A percentile compares a stretch with the other conserved stretches of the same genome.
phyloP scores from a whole-genome alignment of 2,329 filamentous ascomycete species.

The Phialemonium atrogriseum region DNA sequence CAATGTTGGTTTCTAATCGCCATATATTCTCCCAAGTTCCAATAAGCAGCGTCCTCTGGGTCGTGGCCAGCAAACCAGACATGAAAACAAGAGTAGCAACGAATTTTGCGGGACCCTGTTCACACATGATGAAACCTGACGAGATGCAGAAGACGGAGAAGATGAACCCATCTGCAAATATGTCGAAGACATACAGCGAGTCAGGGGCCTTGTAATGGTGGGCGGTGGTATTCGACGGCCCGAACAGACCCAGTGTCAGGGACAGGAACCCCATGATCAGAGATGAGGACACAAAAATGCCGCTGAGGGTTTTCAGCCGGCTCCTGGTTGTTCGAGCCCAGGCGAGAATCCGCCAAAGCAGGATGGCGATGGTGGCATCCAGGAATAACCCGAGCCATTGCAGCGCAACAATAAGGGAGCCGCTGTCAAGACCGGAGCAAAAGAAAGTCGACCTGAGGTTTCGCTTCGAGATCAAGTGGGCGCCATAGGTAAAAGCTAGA shows the following conservation, averaged over 20 bases:
- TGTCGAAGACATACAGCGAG: constrained; percentile 39
- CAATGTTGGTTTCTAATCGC: constrained; percentile 24
- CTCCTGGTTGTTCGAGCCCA: constrained; percentile 40
- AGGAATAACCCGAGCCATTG: constrained; percentile 37
- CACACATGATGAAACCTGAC: constrained; percentile 35
- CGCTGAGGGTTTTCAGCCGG: constrained; percentile 35
- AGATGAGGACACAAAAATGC: constrained; percentile 32
- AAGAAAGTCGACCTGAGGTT: constrained; percentile 39
- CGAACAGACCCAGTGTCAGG: constrained; percentile 21
- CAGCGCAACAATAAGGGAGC: constrained; percentile 24
- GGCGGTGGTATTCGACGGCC: constrained; percentile 13
- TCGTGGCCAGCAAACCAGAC: constrained; percentile 27
- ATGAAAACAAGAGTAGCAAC: constrained; percentile 34
- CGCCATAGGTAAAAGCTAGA: constrained; percentile 32
- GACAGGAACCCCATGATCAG: constrained; percentile 28
- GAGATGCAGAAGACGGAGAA: constrained; percentile 36
- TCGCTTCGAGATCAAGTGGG: constrained; percentile 30
- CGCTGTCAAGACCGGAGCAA: constrained; percentile 37
- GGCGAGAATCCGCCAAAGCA: constrained; percentile 41
- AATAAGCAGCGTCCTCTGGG: constrained; percentile 25
- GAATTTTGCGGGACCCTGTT: constrained; percentile 35
- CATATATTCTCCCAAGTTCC: constrained; percentile 39
- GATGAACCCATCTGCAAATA: constrained; percentile 37
- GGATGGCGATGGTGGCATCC: constrained; percentile 37
- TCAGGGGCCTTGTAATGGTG: constrained; percentile 24